Conservation (phyloP, 129 eudicot genomes). For the Mikania micrantha region DNA sequence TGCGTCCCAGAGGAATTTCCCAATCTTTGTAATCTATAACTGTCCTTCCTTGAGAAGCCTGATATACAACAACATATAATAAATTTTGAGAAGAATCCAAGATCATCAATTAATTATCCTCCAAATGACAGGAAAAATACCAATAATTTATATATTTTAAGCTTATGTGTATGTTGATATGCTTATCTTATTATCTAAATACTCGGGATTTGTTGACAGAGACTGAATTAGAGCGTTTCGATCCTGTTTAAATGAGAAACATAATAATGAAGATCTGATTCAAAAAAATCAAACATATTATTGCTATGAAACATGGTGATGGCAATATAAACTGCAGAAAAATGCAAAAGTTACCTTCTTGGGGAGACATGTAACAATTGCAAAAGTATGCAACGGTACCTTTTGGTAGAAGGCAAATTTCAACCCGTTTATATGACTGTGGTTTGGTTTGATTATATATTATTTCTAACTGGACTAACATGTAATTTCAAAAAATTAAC, state of each 20-base stretch:
- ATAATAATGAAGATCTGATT: neutral
- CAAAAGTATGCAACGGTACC: too few species aligned
- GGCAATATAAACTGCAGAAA: conserved; percentile 1
- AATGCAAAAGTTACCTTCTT: neutral
- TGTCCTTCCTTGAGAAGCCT: conserved; percentile 73
- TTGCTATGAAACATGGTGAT: neutral
- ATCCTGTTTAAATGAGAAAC: conserved; percentile 52
- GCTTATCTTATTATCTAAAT: conserved; percentile 78
- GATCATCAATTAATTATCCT: too few species aligned
- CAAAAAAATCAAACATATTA: neutral
- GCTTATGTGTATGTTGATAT: too few species aligned
- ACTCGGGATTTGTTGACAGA: conserved; percentile 90
- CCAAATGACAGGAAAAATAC: neutral
- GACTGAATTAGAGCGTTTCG: conserved; percentile 71
- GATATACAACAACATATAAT: conserved; percentile 11
- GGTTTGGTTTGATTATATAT: too few species aligned
- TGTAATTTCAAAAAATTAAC: too few species aligned
- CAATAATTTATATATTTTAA: neutral
- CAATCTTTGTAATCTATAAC: conserved; percentile 99
- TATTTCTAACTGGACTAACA: too few species aligned
- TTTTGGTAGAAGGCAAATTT: too few species aligned
- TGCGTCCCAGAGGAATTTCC: conserved; percentile 99
- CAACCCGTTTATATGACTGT: too few species aligned
- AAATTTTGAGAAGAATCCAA: neutral
- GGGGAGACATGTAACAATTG: neutral